These are phyloP conservation scores for Nemophila menziesii DNA, from an alignment of 257 asterid genomes.

Conservation along the genomic window DNA sequence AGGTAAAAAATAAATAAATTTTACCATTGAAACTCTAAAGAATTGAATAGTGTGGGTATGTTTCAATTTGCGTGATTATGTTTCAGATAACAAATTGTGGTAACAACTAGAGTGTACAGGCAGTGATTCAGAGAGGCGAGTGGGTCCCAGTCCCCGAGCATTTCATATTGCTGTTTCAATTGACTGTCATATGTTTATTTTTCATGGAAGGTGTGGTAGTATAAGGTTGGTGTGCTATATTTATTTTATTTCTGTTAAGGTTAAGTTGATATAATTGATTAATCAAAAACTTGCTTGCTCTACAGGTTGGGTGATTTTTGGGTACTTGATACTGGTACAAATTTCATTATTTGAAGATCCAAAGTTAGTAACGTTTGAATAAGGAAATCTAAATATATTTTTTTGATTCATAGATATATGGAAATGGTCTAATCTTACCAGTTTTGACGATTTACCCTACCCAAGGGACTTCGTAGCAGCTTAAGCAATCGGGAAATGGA, in stretches of 20 bases:
- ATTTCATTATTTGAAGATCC: slow-evolving; percentile 7
- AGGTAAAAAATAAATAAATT: too few relatives aligned
- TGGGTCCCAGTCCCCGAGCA: slow-evolving; percentile 82
- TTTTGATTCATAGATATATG: slow-evolving; percentile 51
- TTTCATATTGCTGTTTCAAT: slow-evolving; percentile 81
- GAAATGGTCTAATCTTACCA: slow-evolving; percentile 99
- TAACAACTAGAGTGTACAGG: slow-evolving; percentile 85
- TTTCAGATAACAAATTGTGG: slow-evolving; percentile 80
- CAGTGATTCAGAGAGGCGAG: slow-evolving; percentile 63
- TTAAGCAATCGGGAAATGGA: slow-evolving; percentile 78
- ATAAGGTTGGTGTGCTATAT: slow-evolving; percentile 45
- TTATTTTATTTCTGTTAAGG: not conserved
- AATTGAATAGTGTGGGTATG: too few relatives aligned
- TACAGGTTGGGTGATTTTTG: slow-evolving; percentile 96
- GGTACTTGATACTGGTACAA: slow-evolving; percentile 93
- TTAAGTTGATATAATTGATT: not conserved
- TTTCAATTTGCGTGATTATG: too few relatives aligned
- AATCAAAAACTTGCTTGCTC: slow-evolving; percentile 7
- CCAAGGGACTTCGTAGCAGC: slow-evolving; percentile 95
- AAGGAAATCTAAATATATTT: slow-evolving; percentile 9
- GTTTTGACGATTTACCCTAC: slow-evolving; percentile 95
- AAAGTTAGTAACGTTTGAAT: not conserved
- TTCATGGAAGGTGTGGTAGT: slow-evolving; percentile 86
- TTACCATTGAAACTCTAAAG: too few relatives aligned
- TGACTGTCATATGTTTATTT: slow-evolving; percentile 92